phyloP scores from a whole-genome alignment of 148 eudicot genomes.

The Silene uniflora region DNA sequence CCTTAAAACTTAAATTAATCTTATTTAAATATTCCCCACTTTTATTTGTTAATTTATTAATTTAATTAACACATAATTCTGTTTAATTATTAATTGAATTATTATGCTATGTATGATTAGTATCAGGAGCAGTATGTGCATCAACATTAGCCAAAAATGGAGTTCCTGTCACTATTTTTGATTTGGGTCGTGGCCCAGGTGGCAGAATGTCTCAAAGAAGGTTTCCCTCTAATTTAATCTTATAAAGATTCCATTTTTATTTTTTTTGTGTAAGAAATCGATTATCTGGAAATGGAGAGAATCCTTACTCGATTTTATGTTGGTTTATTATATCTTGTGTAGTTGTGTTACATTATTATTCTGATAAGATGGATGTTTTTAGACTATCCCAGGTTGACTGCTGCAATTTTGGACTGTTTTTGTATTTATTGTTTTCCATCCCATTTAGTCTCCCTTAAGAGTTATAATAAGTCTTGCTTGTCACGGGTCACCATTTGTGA shows the following conservation, averaged over 20 bases:
- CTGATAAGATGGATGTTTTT: not conserved
- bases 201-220: conserved; percentile 97
- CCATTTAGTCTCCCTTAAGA: too few relatives aligned
- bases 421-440: not conserved
- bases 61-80: not conserved
- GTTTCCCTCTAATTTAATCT: conserved; percentile 19
- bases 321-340: too few relatives aligned
- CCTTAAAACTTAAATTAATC: not conserved
- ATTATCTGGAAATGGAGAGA: not conserved
- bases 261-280: not conserved
- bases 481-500: too few relatives aligned
- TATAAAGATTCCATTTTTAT: not conserved
- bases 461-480: too few relatives aligned
- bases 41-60: too few relatives aligned
- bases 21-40: not conserved
- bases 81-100: not conserved
- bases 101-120: conserved; percentile 34
- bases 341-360: conserved; percentile 8
- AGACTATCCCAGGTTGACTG: conserved; percentile 8
- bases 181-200: conserved; percentile 89
- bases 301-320: not conserved
- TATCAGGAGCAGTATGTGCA: conserved; percentile 96
- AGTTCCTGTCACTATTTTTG: conserved; percentile 71
- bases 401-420: not conserved
- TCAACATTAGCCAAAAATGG: conserved; percentile 82